Conservation (phyloP, 768 basidiomycete species). For the Termitomyces bulborhizus region DNA sequence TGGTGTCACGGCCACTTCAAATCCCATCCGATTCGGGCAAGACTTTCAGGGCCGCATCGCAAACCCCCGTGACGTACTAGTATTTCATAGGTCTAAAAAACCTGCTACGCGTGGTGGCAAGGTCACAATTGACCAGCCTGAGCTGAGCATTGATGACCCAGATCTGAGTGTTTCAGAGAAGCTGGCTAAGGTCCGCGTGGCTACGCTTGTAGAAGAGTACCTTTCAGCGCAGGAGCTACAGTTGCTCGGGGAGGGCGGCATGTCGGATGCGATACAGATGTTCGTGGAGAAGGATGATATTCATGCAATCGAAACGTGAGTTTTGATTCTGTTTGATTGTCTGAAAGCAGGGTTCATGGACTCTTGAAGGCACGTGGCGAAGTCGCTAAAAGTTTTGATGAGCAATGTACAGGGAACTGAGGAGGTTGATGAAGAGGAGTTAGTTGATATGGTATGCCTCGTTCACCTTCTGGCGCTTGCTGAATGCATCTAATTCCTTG, state of each 20-base stretch:
- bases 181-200: constrained; percentile 75
- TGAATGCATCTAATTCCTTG: not conserved
- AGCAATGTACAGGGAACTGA: constrained; percentile 61
- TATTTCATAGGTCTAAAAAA: constrained; percentile 84
- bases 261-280: constrained; percentile 91
- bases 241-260: constrained; percentile 80
- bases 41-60: constrained; percentile 89
- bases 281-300: constrained; percentile 98
- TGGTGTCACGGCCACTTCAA: constrained; percentile 85
- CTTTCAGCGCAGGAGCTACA: constrained; percentile 90
- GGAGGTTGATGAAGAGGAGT: constrained; percentile 63
- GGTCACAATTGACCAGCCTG: constrained; percentile 69
- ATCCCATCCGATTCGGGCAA: constrained; percentile 95
- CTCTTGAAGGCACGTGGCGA: constrained; percentile 54
- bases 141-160: constrained; percentile 76
- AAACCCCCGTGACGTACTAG: constrained; percentile 89
- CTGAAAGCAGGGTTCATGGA: constrained; percentile 3
- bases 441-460: constrained; percentile 61
- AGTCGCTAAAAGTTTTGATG: constrained; percentile 54
- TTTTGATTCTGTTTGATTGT: constrained; percentile 11
- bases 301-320: constrained; percentile 84
- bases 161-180: constrained; percentile 64
- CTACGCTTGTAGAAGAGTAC: constrained; percentile 88
- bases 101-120: constrained; percentile 42
- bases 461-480: not conserved